These are phyloP conservation scores for Takashimella tepidaria DNA, from an alignment of 1,284 basidiomycete genomes.

Conservation along the genomic window DNA sequence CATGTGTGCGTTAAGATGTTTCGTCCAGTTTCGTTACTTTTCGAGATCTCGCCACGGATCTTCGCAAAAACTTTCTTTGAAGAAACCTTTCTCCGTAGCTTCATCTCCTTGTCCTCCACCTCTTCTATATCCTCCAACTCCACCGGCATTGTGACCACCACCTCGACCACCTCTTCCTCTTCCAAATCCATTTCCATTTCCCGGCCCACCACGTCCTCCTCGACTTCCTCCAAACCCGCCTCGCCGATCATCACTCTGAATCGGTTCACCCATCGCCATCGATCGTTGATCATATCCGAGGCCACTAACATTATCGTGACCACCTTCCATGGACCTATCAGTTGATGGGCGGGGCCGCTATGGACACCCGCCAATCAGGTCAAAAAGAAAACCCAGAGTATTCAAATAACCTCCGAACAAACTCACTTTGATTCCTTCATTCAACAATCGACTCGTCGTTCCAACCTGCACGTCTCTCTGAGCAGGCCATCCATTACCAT, in stretches of 20 bases:
- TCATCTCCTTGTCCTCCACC: slow-evolving; percentile 3
- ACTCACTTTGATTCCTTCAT: neutral
- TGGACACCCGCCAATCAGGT: neutral
- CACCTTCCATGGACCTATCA: neutral
- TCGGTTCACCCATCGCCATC: too few relatives aligned
- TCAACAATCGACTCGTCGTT: neutral
- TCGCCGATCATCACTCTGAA: too few relatives aligned
- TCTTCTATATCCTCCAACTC: slow-evolving; percentile 5
- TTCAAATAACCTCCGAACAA: too few relatives aligned
- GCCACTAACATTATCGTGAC: neutral
- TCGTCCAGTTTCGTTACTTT: too few relatives aligned
- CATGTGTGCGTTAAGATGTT: too few relatives aligned
- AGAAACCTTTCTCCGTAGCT: slow-evolving; percentile 17
- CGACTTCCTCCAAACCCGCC: slow-evolving; percentile 4
- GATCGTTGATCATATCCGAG: neutral
- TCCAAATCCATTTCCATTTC: slow-evolving; percentile 1
- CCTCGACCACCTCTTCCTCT: slow-evolving; percentile 6
- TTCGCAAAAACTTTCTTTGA: slow-evolving; percentile 34
- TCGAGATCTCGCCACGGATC: slow-evolving; percentile 35
- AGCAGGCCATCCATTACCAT: neutral
- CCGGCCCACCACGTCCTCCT: neutral
- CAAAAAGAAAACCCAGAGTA: too few relatives aligned
- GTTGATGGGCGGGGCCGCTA: neutral
- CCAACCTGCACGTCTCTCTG: neutral
- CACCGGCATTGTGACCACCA: slow-evolving; percentile 1